phyloP scores from a whole-genome alignment of 352 stramenopile species.

The Phytophthora rubi region DNA sequence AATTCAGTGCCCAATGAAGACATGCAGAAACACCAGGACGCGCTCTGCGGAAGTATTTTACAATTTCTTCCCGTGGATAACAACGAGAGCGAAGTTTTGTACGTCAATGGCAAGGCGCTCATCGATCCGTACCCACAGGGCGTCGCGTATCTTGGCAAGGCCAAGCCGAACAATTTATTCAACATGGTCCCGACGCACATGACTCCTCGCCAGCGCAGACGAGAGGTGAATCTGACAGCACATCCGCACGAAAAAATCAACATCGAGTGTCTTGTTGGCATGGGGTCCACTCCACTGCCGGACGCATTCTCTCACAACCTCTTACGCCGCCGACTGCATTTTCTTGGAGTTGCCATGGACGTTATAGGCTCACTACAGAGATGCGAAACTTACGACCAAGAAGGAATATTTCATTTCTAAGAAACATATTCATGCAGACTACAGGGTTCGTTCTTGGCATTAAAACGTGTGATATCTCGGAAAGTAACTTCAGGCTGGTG shows the following conservation, averaged over 20 bases:
- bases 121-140: slow-evolving; percentile 35
- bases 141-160: slow-evolving; percentile 40
- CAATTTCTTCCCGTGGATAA: slow-evolving; percentile 41
- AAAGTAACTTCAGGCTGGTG: slow-evolving; percentile 38
- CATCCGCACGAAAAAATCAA: slow-evolving; percentile 27
- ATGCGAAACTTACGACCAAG: slow-evolving; percentile 30
- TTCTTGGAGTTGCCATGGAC: slow-evolving; percentile 32
- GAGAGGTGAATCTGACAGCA: slow-evolving; percentile 15
- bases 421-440: slow-evolving; percentile 46
- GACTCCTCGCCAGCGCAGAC: slow-evolving; percentile 42
- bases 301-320: slow-evolving; percentile 31
- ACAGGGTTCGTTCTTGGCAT: slow-evolving; percentile 63
- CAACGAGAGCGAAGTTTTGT: slow-evolving; percentile 33
- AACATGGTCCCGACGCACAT: slow-evolving; percentile 58
- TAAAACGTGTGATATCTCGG: slow-evolving; percentile 21
- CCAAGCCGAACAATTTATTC: slow-evolving; percentile 44
- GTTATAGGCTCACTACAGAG: slow-evolving; percentile 29
- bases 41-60: slow-evolving; percentile 45
- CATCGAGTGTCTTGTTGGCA: slow-evolving; percentile 51
- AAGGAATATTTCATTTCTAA: not conserved
- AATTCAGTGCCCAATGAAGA: slow-evolving; percentile 40
- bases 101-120: slow-evolving; percentile 33
- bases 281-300: slow-evolving; percentile 48
- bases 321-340: slow-evolving; percentile 43
- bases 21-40: slow-evolving; percentile 34